phyloP scores from a whole-genome alignment of 257 asterid species.

The Gardenia jasminoides region DNA sequence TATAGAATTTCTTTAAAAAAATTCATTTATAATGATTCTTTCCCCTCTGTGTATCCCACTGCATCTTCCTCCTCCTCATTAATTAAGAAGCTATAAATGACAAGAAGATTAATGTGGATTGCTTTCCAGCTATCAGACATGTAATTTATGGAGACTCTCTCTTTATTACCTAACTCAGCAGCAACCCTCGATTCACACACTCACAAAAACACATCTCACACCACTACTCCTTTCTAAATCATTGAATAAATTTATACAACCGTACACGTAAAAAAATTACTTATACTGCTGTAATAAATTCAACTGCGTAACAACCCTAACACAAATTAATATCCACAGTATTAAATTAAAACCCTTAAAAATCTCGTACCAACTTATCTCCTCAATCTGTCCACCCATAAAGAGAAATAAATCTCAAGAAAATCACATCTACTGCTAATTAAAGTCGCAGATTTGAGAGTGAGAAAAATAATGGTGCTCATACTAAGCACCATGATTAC shows the following conservation, averaged over 20 bases:
- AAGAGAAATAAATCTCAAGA: not conserved
- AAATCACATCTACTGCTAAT: not conserved
- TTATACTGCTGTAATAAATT: not conserved
- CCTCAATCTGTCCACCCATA: not conserved
- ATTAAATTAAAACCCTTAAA: not conserved
- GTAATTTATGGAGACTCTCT: not conserved
- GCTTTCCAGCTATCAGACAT: conserved; percentile 14
- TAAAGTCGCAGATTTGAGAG: not conserved
- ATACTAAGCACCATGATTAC: not conserved
- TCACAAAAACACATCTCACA: not conserved
- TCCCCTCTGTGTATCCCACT: not conserved
- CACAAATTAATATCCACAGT: not conserved
- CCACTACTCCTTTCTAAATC: conserved; percentile 8
- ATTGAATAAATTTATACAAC: not conserved
- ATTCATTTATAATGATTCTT: not conserved
- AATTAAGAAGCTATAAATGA: not conserved
- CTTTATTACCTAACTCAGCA: not conserved
- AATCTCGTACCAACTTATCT: not conserved
- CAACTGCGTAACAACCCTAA: not conserved
- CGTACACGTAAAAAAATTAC: not conserved
- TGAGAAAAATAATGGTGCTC: not conserved
- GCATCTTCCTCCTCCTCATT: not conserved
- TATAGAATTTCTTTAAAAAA: not conserved
- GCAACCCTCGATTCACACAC: not conserved
- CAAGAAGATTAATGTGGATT: not conserved